Evolutionary conservation across 2,329 filamentous ascomycete genomes (phyloP).

Genomic region (Tolypocladium album): DNA sequence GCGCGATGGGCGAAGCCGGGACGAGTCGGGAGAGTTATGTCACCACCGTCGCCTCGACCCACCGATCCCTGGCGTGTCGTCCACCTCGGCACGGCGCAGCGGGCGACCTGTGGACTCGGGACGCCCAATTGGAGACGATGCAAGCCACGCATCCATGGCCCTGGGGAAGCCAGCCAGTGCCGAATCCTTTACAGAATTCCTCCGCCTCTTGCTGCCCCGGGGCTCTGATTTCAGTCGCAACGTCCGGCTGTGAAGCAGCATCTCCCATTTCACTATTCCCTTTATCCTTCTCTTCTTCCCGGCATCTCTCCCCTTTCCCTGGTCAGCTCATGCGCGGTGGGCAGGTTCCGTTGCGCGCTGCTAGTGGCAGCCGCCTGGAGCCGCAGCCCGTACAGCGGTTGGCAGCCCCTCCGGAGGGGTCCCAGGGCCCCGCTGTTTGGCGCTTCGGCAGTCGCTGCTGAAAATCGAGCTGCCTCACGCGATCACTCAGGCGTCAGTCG

Average conservation of each 20-base stretch:
- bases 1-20: neutral
- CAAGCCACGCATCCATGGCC: too few species aligned
- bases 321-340: neutral
- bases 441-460: neutral
- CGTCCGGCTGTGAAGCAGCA: neutral
- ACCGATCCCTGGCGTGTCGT: neutral
- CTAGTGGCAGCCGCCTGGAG: neutral
- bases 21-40: neutral
- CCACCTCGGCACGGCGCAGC: neutral
- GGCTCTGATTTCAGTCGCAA: neutral
- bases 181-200: too few species aligned
- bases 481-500: slow-evolving; percentile 2
- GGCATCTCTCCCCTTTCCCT: too few species aligned
- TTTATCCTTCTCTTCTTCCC: too few species aligned
- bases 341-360: too few species aligned
- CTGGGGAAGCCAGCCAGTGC: too few species aligned
- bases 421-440: neutral
- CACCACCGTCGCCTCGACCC: neutral
- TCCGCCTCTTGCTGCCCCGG: too few species aligned
- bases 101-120: neutral
- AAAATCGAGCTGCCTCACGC: slow-evolving; percentile 6
- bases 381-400: neutral
- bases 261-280: too few species aligned
- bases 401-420: neutral
- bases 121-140: neutral